Conservation (phyloP, 169 alveolate species). For the Babesia bovis region DNA sequence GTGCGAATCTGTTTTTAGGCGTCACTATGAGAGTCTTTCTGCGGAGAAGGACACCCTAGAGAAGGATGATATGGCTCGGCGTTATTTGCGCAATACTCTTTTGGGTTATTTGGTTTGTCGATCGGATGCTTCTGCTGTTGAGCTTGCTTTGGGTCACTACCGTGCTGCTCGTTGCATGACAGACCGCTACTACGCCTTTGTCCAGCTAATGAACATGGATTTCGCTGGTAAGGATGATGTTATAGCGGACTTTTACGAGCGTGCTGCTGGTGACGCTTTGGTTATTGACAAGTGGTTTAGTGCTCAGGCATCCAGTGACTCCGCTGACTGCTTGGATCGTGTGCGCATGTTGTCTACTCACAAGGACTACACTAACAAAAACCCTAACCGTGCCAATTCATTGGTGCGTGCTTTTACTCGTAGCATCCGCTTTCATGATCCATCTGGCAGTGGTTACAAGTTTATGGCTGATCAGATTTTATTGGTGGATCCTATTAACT, state of each 20-base stretch:
- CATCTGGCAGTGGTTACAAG: conserved; percentile 81
- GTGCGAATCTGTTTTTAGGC: conserved; percentile 24
- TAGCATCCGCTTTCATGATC: conserved; percentile 74
- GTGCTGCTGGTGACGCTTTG: conserved; percentile 64
- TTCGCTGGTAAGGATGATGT: conserved; percentile 43
- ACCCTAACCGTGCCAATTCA: conserved; percentile 78
- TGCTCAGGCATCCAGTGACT: conserved; percentile 72
- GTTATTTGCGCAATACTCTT: conserved; percentile 56
- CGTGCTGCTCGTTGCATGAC: conserved; percentile 36
- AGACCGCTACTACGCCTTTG: conserved; percentile 57
- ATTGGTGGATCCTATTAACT: conserved; percentile 75
- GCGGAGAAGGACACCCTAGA: conserved; percentile 44
- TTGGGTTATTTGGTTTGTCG: conserved; percentile 50
- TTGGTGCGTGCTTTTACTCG: conserved; percentile 78
- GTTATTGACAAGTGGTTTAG: conserved; percentile 77
- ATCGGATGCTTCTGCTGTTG: conserved; percentile 53
- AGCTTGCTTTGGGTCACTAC: conserved; percentile 53
- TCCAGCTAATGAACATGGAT: conserved; percentile 64
- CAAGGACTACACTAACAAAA: conserved; percentile 70
- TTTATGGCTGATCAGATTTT: conserved; percentile 79
- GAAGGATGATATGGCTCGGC: conserved; percentile 65
- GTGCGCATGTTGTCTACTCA: conserved; percentile 60
- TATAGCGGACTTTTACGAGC: conserved; percentile 54
- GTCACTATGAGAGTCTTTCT: conserved; percentile 25
- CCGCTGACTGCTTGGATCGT: conserved; percentile 66